These are phyloP conservation scores for Penicillium vulpinum DNA, from an alignment of 2,329 filamentous ascomycete genomes.

Conservation along the genomic window DNA sequence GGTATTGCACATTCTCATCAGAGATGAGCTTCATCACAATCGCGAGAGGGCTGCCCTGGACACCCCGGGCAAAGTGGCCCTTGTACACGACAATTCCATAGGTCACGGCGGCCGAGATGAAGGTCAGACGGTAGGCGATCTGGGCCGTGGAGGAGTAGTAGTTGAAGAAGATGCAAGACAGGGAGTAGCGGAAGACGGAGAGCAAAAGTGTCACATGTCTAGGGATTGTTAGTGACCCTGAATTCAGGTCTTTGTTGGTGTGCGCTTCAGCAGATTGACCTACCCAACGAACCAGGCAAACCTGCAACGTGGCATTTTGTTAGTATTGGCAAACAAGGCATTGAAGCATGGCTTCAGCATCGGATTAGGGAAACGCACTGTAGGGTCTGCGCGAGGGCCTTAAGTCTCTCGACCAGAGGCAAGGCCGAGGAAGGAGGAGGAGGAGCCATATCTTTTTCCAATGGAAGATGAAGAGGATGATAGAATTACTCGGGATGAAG, in stretches of 20 bases:
- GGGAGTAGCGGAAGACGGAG: conserved; percentile 74
- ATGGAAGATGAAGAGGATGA: conserved; percentile 7
- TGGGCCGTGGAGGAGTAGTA: conserved; percentile 73
- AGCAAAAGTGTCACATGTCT: conserved; percentile 87
- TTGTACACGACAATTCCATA: conserved; percentile 99
- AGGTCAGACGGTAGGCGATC: conserved; percentile 86
- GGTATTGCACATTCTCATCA: conserved; percentile 98
- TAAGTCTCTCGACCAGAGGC: conserved; percentile 72
- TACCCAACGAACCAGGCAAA: conserved; percentile 81
- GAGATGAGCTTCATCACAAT: conserved; percentile 67
- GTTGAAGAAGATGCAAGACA: conserved; percentile 90
- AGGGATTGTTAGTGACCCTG: conserved; percentile 29
- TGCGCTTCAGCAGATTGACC: conserved; percentile 34
- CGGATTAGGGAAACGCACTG: conserved; percentile 65
- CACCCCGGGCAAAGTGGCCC: conserved; percentile 81
- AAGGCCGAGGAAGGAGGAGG: conserved; percentile 64
- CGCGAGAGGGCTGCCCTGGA: conserved; percentile 63
- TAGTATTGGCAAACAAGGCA: conserved; percentile 18
- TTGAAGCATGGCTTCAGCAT: conserved; percentile 14
- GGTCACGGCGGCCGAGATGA: conserved; percentile 82
- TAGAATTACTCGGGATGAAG: conserved; percentile 2
- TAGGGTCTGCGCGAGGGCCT: conserved; percentile 80
- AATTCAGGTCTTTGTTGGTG: neutral
- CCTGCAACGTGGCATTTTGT: conserved; percentile 34
- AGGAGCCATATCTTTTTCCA: conserved; percentile 62